Base-by-base conservation (phyloP, 163 green algal genomes). In the Coccomyxa subellipsoidea region DNA sequence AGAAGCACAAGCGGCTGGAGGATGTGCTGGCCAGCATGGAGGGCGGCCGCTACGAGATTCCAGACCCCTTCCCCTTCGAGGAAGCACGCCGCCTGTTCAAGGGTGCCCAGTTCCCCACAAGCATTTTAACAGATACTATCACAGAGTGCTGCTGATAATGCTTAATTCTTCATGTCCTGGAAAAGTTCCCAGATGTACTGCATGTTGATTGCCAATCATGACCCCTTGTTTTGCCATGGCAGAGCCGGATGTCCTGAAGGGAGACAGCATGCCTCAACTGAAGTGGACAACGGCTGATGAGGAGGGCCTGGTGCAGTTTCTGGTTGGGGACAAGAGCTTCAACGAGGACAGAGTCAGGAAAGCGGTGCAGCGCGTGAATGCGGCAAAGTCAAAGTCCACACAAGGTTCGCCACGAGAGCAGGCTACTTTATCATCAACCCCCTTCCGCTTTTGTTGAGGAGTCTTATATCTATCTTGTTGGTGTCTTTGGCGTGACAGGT, bases 31-130 rank as follows among this genome's bases (percentile, higher is more conserved):
- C 87, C 8, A 59, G 82, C 0, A 83, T 97, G 40, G 94, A 98
- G 82, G 82, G 81, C 1, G 79, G 77, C 36, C 96, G 95, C 85
- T 96, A 94, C 76, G 87, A 87, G 21, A 81, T 96, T 3, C 94
- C 94, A 10, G 92, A 96, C 0, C 88, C 89, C 25, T 97, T 94
- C 81, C 92, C 93, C 3, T 94, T 91, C 81, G 86, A 93, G 77
- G 91, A 93, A 83, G 95, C 95, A 7, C 88, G 92, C 4, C 84
- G 87, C 31, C 92, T 98, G 53, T 99, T 99, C 90, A 93, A 93
- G 82, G 82, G 88, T 89, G 71, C 0, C 21, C 53, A 27, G 29
- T 32, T 36, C 37, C 72, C 47, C 21, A 27, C 15, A 59, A 27
- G 15, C n/a, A n/a, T n/a, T n/a, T n/a, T n/a, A n/a, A n/a, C n/a